Percentiles rank a stretch among this genome's conserved stretches.
These are phyloP conservation scores for Aegilops umbellulata DNA, from an alignment of 176 grass and related monocot genomes.

Conservation along the genomic window DNA sequence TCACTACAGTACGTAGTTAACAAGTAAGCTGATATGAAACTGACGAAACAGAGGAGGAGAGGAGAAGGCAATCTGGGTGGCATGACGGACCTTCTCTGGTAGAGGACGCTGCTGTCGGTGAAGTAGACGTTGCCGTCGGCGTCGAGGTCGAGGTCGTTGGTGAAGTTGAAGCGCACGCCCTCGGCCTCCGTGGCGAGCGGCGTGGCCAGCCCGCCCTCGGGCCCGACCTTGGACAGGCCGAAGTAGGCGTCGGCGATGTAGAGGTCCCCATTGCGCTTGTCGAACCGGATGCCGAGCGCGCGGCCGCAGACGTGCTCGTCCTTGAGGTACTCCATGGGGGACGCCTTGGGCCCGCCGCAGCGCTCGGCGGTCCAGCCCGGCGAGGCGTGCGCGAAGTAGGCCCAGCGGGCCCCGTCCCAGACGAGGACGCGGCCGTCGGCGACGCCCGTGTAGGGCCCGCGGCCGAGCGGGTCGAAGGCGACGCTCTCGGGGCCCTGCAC, in stretches of 20 bases:
- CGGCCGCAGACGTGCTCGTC: constrained; percentile 92
- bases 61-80: not conserved
- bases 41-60: not conserved
- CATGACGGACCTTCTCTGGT: constrained; percentile 69
- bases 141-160: constrained; percentile 89
- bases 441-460: constrained; percentile 85
- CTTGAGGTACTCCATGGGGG: constrained; percentile 68
- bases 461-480: constrained; percentile 76
- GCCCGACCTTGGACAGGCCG: constrained; percentile 79
- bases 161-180: constrained; percentile 84
- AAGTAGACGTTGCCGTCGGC: constrained; percentile 84
- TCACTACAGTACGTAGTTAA: not conserved
- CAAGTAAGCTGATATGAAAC: not conserved
- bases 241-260: constrained; percentile 96
- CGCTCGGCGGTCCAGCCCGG: constrained; percentile 64
- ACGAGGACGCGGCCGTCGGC: constrained; percentile 86
- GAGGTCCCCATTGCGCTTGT: constrained; percentile 64
- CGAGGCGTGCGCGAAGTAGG: constrained; percentile 72
- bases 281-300: constrained; percentile 76
- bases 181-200: constrained; percentile 78
- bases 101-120: constrained; percentile 82
- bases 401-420: constrained; percentile 72
- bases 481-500: constrained; percentile 93
- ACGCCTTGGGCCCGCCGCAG: constrained; percentile 68
- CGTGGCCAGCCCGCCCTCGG: constrained; percentile 78